Percentiles rank a stretch among this genome's conserved stretches.
phyloP scores from a whole-genome alignment of 2,329 filamentous ascomycete species.

The Venturiaceae sp. region DNA sequence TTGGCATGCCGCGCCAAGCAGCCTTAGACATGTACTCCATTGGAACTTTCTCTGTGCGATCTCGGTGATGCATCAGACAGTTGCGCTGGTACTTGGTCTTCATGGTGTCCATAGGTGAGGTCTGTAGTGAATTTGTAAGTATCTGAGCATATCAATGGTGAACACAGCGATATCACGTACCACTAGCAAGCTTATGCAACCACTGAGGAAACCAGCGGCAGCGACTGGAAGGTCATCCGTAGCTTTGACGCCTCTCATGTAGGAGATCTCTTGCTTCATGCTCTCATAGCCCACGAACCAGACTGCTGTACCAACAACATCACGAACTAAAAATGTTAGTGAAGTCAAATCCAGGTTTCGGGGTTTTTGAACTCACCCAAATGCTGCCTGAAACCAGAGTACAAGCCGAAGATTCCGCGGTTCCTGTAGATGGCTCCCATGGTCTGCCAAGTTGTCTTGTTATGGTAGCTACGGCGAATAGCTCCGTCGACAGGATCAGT shows the following conservation, averaged over 20 bases:
- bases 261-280: slow-evolving; percentile 70
- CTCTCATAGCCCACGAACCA: slow-evolving; percentile 90
- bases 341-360: background rate
- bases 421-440: slow-evolving; percentile 46
- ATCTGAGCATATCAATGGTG: background rate
- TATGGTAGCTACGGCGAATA: slow-evolving; percentile 46
- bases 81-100: slow-evolving; percentile 83
- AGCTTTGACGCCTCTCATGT: slow-evolving; percentile 62
- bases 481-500: slow-evolving; percentile 28
- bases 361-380: slow-evolving; percentile 46
- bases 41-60: slow-evolving; percentile 48
- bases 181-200: slow-evolving; percentile 20
- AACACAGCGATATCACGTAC: no score
- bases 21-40: slow-evolving; percentile 63
- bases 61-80: slow-evolving; percentile 58
- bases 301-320: slow-evolving; percentile 73
- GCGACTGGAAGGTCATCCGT: slow-evolving; percentile 73
- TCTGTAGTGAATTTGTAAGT: slow-evolving; percentile 20
- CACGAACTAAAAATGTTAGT: slow-evolving; percentile 49
- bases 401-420: slow-evolving; percentile 62
- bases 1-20: slow-evolving; percentile 51
- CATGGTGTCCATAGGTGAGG: slow-evolving; percentile 62
- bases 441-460: background rate
- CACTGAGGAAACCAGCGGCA: slow-evolving; percentile 69
- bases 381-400: slow-evolving; percentile 73